These are phyloP conservation scores for Ogataea nonfermentans DNA, from an alignment of 805 yeast genomes.

Conservation along the genomic window DNA sequence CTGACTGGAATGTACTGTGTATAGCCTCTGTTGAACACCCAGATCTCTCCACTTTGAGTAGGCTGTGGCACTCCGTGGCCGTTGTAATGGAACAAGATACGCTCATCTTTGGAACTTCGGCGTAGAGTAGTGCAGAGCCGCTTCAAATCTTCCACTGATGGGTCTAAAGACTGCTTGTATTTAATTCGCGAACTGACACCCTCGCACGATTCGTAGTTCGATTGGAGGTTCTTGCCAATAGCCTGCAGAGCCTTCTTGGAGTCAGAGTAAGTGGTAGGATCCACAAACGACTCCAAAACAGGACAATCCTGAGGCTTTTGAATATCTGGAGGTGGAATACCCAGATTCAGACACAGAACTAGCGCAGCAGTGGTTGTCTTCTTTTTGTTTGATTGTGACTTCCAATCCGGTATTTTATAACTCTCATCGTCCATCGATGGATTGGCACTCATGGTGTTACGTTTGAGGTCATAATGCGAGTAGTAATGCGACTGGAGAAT, in stretches of 20 bases:
- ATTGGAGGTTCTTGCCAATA: constrained; percentile 83
- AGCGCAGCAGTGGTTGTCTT: constrained; percentile 92
- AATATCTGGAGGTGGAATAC: constrained; percentile 97
- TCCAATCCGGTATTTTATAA: constrained; percentile 86
- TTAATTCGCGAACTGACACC: constrained; percentile 75
- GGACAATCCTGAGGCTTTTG: constrained; percentile 93
- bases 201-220: constrained; percentile 73
- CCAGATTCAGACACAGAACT: constrained; percentile 84
- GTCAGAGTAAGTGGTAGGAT: constrained; percentile 78
- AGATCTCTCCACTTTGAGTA: constrained; percentile 91
- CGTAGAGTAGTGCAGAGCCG: constrained; percentile 86
- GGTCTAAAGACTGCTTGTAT: constrained; percentile 88
- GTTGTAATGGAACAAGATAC: constrained; percentile 90
- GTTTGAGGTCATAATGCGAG: constrained; percentile 80
- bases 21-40: constrained; percentile 97
- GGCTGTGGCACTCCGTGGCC: constrained; percentile 99
- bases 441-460: constrained; percentile 87
- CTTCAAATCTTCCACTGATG: constrained; percentile 93
- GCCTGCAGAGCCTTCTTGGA: constrained; percentile 88
- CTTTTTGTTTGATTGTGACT: constrained; percentile 82
- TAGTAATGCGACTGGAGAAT: constrained; percentile 32
- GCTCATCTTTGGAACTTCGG: constrained; percentile 88
- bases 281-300: constrained; percentile 87
- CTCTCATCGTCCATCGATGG: constrained; percentile 60
- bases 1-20: constrained; percentile 97